These are phyloP conservation scores for Torulaspora indica DNA, from an alignment of 805 yeast species.

Conservation along the genomic window DNA sequence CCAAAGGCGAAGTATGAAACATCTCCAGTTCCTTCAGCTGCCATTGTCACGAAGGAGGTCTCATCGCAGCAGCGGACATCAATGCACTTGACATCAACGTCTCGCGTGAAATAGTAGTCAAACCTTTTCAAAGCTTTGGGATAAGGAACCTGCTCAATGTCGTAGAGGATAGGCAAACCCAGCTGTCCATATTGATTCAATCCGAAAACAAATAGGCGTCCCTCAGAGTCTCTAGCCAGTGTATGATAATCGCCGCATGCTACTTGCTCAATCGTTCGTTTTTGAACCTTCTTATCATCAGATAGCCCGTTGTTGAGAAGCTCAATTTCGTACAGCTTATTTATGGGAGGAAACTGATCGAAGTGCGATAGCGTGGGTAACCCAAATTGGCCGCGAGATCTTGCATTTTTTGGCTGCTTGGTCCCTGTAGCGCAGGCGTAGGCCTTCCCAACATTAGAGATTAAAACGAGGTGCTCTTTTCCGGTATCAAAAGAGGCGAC, in stretches of 20 bases:
- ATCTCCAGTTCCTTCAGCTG: constrained; percentile 21
- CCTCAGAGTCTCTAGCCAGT: constrained; percentile 60
- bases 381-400: constrained; percentile 77
- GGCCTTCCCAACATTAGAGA: constrained; percentile 56
- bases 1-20: constrained; percentile 63
- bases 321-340: constrained; percentile 44
- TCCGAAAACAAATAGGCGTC: constrained; percentile 82
- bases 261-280: constrained; percentile 50
- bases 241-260: constrained; percentile 75
- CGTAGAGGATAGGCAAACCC: constrained; percentile 61
- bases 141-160: constrained; percentile 61
- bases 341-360: constrained; percentile 47
- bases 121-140: constrained; percentile 53
- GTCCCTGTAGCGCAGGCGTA: constrained; percentile 51
- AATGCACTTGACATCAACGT: constrained; percentile 44
- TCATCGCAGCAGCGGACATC: constrained; percentile 68
- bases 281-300: constrained; percentile 16
- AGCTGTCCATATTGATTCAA: constrained; percentile 80
- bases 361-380: constrained; percentile 67
- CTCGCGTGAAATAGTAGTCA: constrained; percentile 39
- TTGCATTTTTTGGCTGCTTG: constrained; percentile 31
- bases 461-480: constrained; percentile 57
- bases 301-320: constrained; percentile 27
- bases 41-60: constrained; percentile 49
- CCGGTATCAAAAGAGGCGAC: constrained; percentile 56